These are phyloP conservation scores for Paecilomyces variotii DNA, from an alignment of 2,329 filamentous ascomycete genomes.

Conservation along the genomic window DNA sequence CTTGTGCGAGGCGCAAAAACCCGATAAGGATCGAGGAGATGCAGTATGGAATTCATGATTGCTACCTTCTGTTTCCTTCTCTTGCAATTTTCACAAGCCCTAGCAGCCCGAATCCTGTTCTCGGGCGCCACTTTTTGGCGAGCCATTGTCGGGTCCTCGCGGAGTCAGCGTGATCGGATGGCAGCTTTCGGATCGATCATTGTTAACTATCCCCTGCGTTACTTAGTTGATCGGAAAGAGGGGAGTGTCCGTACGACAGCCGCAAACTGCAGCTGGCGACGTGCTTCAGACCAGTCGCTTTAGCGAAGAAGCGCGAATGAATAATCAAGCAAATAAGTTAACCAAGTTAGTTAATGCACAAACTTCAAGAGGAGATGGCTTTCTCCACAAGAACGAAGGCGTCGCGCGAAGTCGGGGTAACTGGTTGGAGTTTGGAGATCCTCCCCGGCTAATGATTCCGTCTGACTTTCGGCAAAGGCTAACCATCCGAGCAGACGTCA, in stretches of 20 bases:
- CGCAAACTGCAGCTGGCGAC: neutral
- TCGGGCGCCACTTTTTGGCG: slow-evolving; percentile 50
- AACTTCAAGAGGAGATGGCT: neutral
- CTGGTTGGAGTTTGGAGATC: neutral
- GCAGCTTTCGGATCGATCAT: neutral
- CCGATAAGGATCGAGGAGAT: neutral
- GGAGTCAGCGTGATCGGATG: neutral
- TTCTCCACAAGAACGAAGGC: neutral
- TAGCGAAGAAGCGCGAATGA: neutral
- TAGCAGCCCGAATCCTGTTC: slow-evolving; percentile 55
- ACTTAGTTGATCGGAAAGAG: neutral
- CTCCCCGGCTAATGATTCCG: neutral
- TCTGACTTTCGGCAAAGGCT: neutral
- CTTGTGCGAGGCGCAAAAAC: neutral
- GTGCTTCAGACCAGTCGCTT: neutral
- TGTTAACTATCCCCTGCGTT: neutral
- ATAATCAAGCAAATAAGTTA: neutral
- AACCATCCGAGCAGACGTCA: slow-evolving; percentile 3
- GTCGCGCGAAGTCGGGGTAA: neutral
- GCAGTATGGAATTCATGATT: neutral
- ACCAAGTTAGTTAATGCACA: neutral
- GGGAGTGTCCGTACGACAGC: neutral
- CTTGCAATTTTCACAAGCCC: slow-evolving; percentile 59
- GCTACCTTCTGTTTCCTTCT: slow-evolving; percentile 58
- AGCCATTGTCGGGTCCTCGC: slow-evolving; percentile 32